Evolutionary conservation across 768 basidiomycete genomes (phyloP).

Genomic region (Russula lepida): DNA sequence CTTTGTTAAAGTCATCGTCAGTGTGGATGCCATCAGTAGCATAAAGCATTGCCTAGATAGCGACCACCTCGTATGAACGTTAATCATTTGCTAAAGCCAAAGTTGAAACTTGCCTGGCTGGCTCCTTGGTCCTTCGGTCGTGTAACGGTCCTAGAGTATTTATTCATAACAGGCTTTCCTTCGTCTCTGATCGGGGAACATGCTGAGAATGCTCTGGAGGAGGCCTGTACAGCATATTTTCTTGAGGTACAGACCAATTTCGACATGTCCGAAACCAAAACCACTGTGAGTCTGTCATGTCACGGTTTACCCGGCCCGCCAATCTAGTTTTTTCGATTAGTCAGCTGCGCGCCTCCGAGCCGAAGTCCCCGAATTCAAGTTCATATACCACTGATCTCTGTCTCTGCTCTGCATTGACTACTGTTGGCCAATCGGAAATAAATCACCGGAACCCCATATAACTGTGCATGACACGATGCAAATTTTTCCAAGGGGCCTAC

Average conservation of each 20-base stretch:
- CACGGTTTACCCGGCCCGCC: too few relatives aligned
- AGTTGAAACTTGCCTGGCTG: conserved; percentile 54
- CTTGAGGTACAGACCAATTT: conserved; percentile 3
- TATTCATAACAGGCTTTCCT: conserved; percentile 38
- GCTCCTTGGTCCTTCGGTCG: conserved; percentile 93
- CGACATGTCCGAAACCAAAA: conserved; percentile 4
- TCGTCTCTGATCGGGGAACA: conserved; percentile 18
- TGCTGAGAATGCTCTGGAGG: conserved; percentile 23
- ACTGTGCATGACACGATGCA: background rate
- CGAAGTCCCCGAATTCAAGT: background rate
- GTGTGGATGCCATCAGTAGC: conserved; percentile 86
- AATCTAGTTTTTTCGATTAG: background rate
- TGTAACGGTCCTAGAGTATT: conserved; percentile 75
- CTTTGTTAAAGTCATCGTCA: conserved; percentile 84
- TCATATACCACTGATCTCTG: too few relatives aligned
- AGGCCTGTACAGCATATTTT: conserved; percentile 1
- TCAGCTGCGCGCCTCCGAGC: background rate
- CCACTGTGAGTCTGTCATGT: too few relatives aligned
- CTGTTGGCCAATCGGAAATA: background rate
- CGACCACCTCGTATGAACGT: background rate
- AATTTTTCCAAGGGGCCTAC: background rate
- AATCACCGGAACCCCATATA: background rate
- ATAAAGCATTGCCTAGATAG: conserved; percentile 86
- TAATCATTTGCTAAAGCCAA: background rate
- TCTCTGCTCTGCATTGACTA: background rate